phyloP scores from a whole-genome alignment of 257 asterid species.

The Plectranthus barbatus region DNA sequence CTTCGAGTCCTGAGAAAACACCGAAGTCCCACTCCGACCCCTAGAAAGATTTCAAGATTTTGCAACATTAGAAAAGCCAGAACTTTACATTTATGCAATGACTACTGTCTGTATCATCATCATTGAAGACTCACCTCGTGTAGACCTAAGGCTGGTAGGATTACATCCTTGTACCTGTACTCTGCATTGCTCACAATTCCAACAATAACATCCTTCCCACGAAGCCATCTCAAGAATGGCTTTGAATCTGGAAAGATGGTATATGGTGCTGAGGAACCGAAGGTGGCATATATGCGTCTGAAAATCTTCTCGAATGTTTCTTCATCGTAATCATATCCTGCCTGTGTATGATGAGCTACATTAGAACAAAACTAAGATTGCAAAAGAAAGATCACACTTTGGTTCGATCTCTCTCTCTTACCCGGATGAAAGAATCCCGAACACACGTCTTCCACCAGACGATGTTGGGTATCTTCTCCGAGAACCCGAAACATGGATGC shows the following conservation, averaged over 20 bases:
- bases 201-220: conserved; percentile 50
- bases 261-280: conserved; percentile 95
- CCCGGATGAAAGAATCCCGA: conserved; percentile 80
- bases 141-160: conserved; percentile 89
- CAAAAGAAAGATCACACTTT: neutral
- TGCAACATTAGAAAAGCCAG: neutral
- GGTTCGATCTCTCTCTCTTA: conserved; percentile 21
- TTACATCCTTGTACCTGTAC: conserved; percentile 80
- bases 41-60: conserved; percentile 26
- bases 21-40: conserved; percentile 99
- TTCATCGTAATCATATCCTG: conserved; percentile 91
- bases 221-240: conserved; percentile 86
- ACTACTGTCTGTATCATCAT: neutral
- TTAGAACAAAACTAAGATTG: neutral
- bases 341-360: conserved; percentile 50
- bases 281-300: conserved; percentile 76
- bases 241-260: conserved; percentile 63
- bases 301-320: conserved; percentile 87
- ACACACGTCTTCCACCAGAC: conserved; percentile 97
- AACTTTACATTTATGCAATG: neutral
- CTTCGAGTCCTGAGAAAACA: conserved; percentile 91
- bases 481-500: conserved; percentile 93
- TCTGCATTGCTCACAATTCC: conserved; percentile 94
- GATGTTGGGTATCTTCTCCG: conserved; percentile 81
- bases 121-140: conserved; percentile 40